Conservation (phyloP, 129 eudicot genomes). For the Logfia minima region DNA sequence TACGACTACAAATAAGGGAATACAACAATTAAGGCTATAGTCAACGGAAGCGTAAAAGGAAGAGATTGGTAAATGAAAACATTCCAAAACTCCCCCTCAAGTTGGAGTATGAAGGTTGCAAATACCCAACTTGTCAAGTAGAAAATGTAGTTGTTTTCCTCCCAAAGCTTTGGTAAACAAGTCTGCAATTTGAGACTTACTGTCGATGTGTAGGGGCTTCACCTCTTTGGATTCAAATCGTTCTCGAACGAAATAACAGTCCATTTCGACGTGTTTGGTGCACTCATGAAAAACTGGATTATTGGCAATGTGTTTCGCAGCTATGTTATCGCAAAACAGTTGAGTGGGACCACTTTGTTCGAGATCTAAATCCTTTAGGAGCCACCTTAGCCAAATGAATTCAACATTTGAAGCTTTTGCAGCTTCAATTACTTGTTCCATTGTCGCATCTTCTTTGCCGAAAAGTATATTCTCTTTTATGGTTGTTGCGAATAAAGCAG, state of each 20-base stretch:
- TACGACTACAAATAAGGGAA: too few relatives aligned
- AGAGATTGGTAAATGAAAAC: too few relatives aligned
- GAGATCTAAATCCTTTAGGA: not conserved
- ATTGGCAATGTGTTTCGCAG: not conserved
- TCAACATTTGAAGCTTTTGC: slow-evolving; percentile 55
- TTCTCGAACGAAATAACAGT: not conserved
- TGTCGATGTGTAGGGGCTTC: not conserved
- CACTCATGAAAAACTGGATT: not conserved
- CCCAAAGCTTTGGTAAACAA: not conserved
- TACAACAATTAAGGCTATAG: too few relatives aligned
- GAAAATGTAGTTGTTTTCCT: not conserved
- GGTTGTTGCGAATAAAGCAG: too few relatives aligned
- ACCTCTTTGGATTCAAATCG: not conserved
- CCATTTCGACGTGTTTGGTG: not conserved
- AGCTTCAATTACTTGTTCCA: too few relatives aligned
- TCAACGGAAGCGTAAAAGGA: too few relatives aligned
- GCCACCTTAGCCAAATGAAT: not conserved
- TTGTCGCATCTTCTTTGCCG: too few relatives aligned
- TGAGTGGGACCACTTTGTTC: not conserved
- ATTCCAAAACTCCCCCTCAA: too few relatives aligned
- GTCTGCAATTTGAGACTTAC: not conserved
- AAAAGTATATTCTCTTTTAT: too few relatives aligned
- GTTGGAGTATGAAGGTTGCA: not conserved
- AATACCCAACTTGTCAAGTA: not conserved
- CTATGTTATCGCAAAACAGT: not conserved